Conservation (phyloP, 441 rosid genomes). For the Aleurites moluccanus region DNA sequence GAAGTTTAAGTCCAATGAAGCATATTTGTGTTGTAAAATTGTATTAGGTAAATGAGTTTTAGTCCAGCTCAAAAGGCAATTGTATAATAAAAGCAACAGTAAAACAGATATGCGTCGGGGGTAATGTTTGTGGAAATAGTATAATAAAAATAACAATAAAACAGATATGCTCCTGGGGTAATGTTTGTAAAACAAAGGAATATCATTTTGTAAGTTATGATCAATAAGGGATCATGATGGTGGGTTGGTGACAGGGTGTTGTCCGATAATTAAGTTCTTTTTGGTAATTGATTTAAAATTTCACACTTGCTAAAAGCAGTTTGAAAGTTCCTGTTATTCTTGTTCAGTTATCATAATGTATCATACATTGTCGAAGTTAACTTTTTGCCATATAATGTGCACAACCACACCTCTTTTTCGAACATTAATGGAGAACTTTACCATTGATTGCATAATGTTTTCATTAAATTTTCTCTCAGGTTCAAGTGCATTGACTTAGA, state of each 20-base stretch:
- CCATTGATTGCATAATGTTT: not conserved
- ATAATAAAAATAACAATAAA: not conserved
- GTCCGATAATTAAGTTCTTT: not conserved
- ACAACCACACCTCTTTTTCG: not conserved
- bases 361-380: not conserved
- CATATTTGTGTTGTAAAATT: conserved; percentile 17
- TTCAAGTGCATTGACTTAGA: conserved; percentile 97
- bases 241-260: not conserved
- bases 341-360: not conserved
- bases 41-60: not conserved
- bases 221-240: too few species aligned
- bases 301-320: not conserved
- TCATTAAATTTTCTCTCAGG: conserved; percentile 41
- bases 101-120: not conserved
- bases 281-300: not conserved
- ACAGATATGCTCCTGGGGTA: too few species aligned
- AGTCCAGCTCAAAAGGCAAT: not conserved
- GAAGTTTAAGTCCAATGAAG: conserved; percentile 1
- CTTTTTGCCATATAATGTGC: not conserved
- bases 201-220: too few species aligned
- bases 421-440: not conserved
- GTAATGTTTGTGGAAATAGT: not conserved
- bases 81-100: not conserved
- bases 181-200: too few species aligned
- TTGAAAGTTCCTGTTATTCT: not conserved